Conservation (phyloP, 2,329 filamentous ascomycete genomes). For the Phialemonium atrogriseum region DNA sequence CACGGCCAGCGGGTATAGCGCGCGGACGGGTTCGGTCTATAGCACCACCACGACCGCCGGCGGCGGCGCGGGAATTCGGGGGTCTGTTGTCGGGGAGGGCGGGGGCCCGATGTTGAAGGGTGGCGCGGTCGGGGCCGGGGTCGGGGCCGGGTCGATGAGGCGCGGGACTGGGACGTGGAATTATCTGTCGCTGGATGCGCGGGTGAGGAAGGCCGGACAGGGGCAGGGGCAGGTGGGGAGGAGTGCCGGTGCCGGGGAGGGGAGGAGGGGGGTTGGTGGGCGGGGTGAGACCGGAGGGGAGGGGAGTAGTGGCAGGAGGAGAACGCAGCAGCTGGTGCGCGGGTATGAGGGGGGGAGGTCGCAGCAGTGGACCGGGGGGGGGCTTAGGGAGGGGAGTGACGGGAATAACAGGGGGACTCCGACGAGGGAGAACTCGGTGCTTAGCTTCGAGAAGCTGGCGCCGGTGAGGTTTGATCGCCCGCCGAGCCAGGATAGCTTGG, state of each 20-base stretch:
- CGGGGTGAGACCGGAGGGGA: too few relatives aligned
- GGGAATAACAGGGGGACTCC: constrained; percentile 8
- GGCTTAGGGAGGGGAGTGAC: constrained; percentile 1
- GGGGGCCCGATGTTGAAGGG: constrained; percentile 29
- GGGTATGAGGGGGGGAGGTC: neutral
- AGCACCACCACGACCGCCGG: neutral
- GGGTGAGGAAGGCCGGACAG: neutral
- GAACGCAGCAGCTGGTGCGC: too few relatives aligned
- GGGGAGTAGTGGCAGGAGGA: too few relatives aligned
- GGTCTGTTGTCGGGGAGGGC: constrained; percentile 25
- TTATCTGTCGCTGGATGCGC: constrained; percentile 24
- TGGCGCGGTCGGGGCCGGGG: constrained; percentile 16
- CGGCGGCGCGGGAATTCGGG: constrained; percentile 24
- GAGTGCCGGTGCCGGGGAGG: neutral
- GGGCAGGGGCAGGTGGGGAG: constrained; percentile 1
- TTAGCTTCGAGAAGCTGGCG: constrained; percentile 4
- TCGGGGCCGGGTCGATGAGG: neutral
- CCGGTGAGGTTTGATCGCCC: constrained; percentile 7
- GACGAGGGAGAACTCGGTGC: constrained; percentile 4
- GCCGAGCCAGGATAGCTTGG: constrained; percentile 29
- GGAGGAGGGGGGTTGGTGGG: too few relatives aligned
- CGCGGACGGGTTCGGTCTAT: constrained; percentile 3
- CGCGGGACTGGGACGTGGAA: constrained; percentile 28
- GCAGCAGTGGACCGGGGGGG: neutral
- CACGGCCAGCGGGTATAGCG: constrained; percentile 23